Percentiles rank a stretch among this genome's conserved stretches.
Evolutionary conservation across 2,329 filamentous ascomycete species (phyloP).

Genomic region (Ophiocordyceps unilateralis): DNA sequence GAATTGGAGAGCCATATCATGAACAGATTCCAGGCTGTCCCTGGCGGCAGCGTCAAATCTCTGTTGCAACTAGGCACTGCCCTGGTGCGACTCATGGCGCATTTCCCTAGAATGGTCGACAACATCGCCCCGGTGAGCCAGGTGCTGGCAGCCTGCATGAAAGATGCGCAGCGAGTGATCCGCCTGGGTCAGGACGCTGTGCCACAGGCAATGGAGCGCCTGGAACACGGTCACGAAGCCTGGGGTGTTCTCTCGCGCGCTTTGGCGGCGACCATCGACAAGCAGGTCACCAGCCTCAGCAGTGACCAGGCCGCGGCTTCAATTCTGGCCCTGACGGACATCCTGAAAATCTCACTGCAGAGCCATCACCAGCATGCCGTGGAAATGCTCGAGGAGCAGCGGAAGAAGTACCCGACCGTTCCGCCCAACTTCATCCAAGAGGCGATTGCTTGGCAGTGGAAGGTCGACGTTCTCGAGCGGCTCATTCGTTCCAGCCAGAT

Average conservation of each 20-base stretch:
- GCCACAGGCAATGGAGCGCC: slow-evolving; percentile 12
- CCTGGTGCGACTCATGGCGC: slow-evolving; percentile 22
- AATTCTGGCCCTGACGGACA: slow-evolving; percentile 23
- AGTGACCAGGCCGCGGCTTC: slow-evolving; percentile 23
- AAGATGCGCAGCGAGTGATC: slow-evolving; percentile 11
- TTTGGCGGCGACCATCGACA: slow-evolving; percentile 32
- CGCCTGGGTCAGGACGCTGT: slow-evolving; percentile 6
- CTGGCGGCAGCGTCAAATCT: slow-evolving; percentile 23
- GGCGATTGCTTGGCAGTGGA: slow-evolving; percentile 47
- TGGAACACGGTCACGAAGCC: slow-evolving; percentile 23
- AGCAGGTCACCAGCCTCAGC: slow-evolving; percentile 33
- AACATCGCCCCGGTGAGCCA: slow-evolving; percentile 20
- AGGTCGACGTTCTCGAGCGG: slow-evolving; percentile 48
- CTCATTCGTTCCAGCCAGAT: slow-evolving; percentile 75
- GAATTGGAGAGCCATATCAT: slow-evolving; percentile 19
- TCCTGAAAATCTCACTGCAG: slow-evolving; percentile 24
- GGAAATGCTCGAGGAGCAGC: slow-evolving; percentile 10
- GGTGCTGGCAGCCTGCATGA: slow-evolving; percentile 15
- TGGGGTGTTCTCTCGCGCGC: slow-evolving; percentile 25
- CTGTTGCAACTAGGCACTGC: slow-evolving; percentile 25
- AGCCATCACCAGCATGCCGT: slow-evolving; percentile 18
- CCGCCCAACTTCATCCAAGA: slow-evolving; percentile 22
- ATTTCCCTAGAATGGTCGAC: slow-evolving; percentile 29
- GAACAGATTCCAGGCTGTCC: slow-evolving; percentile 22
- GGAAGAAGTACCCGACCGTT: slow-evolving; percentile 17